A percentile compares a stretch with the other conserved stretches of the same genome.
Evolutionary conservation across 2,329 filamentous ascomycete genomes (phyloP).

Genomic region (Botryotinia calthae): DNA sequence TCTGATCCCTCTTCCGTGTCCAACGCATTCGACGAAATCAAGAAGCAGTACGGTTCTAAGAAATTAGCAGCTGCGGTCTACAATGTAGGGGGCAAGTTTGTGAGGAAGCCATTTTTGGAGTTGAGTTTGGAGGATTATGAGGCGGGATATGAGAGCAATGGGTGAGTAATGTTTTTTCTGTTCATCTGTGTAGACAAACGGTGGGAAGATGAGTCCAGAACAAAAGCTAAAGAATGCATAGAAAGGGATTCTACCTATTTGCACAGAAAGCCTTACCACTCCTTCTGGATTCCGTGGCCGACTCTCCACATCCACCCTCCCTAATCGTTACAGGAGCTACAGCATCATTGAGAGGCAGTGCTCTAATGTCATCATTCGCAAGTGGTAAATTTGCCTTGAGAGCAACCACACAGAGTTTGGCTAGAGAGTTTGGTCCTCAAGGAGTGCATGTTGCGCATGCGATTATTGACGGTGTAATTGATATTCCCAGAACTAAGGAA

Average conservation of each 20-base stretch:
- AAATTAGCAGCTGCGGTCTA: conserved; percentile 65
- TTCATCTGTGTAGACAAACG: not conserved
- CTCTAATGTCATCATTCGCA: conserved; percentile 68
- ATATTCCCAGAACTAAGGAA: conserved; percentile 68
- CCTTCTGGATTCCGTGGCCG: conserved; percentile 59
- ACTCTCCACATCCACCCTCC: conserved; percentile 64
- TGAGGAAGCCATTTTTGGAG: conserved; percentile 58
- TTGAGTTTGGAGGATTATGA: conserved; percentile 51
- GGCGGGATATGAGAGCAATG: conserved; percentile 46
- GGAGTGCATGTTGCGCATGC: conserved; percentile 82
- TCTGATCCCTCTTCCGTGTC: conserved; percentile 51
- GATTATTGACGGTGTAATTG: conserved; percentile 82
- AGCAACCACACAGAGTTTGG: conserved; percentile 70
- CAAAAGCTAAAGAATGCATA: conserved; percentile 20
- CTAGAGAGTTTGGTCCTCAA: conserved; percentile 78
- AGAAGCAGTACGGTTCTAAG: conserved; percentile 49
- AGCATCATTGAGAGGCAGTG: conserved; percentile 70
- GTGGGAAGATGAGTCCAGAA: not conserved
- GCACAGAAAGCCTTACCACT: conserved; percentile 68
- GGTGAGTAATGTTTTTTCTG: conserved; percentile 43
- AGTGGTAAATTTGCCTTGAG: conserved; percentile 77
- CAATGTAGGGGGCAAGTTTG: conserved; percentile 58
- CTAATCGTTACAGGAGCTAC: conserved; percentile 87
- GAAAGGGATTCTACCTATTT: conserved; percentile 69
- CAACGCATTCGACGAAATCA: conserved; percentile 61